These are phyloP conservation scores for Exophiala spinifera DNA, from an alignment of 2,329 filamentous ascomycete genomes.

Conservation along the genomic window DNA sequence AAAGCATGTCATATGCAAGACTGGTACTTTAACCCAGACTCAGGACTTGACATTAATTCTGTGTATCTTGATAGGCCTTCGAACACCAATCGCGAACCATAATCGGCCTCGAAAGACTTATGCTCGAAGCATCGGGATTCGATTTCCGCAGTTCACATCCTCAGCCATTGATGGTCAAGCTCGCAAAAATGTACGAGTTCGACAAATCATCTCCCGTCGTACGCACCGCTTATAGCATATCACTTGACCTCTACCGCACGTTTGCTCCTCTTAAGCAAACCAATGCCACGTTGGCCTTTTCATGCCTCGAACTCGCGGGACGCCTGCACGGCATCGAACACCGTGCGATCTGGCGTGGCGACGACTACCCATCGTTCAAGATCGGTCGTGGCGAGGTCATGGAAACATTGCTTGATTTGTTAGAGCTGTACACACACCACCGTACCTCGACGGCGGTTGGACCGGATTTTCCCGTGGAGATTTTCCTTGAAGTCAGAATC, in stretches of 20 bases:
- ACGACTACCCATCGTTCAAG: slow-evolving; percentile 51
- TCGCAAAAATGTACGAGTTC: slow-evolving; percentile 60
- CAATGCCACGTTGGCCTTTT: slow-evolving; percentile 78
- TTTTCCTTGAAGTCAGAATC: slow-evolving; percentile 84
- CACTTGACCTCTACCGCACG: slow-evolving; percentile 86
- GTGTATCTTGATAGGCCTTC: slow-evolving; percentile 59
- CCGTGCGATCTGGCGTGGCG: slow-evolving; percentile 47
- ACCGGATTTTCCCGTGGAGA: slow-evolving; percentile 66
- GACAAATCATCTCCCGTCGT: slow-evolving; percentile 56
- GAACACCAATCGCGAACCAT: slow-evolving; percentile 75
- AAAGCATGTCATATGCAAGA: too few relatives aligned
- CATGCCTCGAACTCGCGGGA: slow-evolving; percentile 75
- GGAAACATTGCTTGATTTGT: slow-evolving; percentile 84
- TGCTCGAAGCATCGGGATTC: slow-evolving; percentile 89
- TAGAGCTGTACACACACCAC: slow-evolving; percentile 90
- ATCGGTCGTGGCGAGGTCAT: slow-evolving; percentile 47
- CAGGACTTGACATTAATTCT: not conserved
- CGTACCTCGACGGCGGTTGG: slow-evolving; percentile 72
- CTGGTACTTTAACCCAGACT: not conserved
- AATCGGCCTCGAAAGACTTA: slow-evolving; percentile 84
- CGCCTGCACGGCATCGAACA: slow-evolving; percentile 58
- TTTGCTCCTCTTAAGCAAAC: slow-evolving; percentile 89
- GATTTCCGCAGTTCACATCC: slow-evolving; percentile 89
- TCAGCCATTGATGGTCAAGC: slow-evolving; percentile 79
- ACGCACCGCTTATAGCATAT: slow-evolving; percentile 73